Conservation (phyloP, 2,329 filamentous ascomycete species). For the Cladophialophora bantiana region DNA sequence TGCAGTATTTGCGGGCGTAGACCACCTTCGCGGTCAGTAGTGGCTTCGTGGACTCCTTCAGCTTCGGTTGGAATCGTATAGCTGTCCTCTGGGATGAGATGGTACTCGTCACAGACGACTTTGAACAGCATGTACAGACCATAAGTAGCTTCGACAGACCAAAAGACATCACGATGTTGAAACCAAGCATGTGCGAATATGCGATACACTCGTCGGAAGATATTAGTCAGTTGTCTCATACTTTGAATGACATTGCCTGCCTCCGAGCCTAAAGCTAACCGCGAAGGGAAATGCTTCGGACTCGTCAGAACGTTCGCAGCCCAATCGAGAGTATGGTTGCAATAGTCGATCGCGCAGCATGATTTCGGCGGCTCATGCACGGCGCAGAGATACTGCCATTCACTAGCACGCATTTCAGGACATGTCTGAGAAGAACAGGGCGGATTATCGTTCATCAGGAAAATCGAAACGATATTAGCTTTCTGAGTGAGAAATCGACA, state of each 20-base stretch:
- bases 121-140: slow-evolving; percentile 97
- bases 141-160: slow-evolving; percentile 88
- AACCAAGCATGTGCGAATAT: slow-evolving; percentile 99
- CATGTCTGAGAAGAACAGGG: slow-evolving; percentile 89
- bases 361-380: slow-evolving; percentile 96
- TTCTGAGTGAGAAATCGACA: slow-evolving; percentile 95
- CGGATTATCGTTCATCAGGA: slow-evolving; percentile 88
- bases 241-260: slow-evolving; percentile 53
- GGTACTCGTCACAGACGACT: slow-evolving; percentile 91
- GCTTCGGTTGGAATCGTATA: slow-evolving; percentile 95
- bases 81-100: slow-evolving; percentile 87
- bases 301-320: slow-evolving; percentile 93
- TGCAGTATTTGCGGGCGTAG: slow-evolving; percentile 44
- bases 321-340: slow-evolving; percentile 98
- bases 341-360: slow-evolving; percentile 98
- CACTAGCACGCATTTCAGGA: slow-evolving; percentile 96
- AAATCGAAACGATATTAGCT: slow-evolving; percentile 89
- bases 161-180: slow-evolving; percentile 93
- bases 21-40: slow-evolving; percentile 14
- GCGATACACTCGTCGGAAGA: slow-evolving; percentile 90
- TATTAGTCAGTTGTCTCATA: slow-evolving; percentile 80
- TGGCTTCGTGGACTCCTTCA: slow-evolving; percentile 73
- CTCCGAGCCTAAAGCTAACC: slow-evolving; percentile 66
- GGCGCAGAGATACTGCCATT: slow-evolving; percentile 99
- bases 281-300: slow-evolving; percentile 91